Evolutionary conservation across 176 grass and related monocot species (phyloP).

Genomic region (Eleusine coracana): DNA sequence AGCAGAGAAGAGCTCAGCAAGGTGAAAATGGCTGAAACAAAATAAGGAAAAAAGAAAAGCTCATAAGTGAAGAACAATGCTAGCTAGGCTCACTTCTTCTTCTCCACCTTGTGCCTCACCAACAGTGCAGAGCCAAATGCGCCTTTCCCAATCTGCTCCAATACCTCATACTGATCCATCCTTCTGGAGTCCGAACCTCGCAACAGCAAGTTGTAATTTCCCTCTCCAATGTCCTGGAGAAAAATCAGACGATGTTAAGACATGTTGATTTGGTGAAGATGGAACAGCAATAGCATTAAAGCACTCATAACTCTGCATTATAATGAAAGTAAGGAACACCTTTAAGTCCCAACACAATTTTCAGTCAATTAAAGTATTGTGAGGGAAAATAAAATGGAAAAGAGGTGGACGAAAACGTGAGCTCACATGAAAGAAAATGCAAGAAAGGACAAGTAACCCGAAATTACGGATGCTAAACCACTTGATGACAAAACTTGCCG

Average conservation of each 20-base stretch:
- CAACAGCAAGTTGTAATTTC: slow-evolving; percentile 4
- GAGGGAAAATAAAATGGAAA: slow-evolving; percentile 30
- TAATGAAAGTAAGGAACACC: slow-evolving; percentile 12
- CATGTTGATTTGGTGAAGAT: slow-evolving; percentile 17
- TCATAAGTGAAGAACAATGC: slow-evolving; percentile 4
- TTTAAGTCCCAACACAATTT: slow-evolving; percentile 9
- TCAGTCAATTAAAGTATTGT: slow-evolving; percentile 9
- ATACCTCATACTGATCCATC: slow-evolving; percentile 96
- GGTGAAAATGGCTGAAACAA: slow-evolving; percentile 32
- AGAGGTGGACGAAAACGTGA: slow-evolving; percentile 22
- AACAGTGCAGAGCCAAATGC: slow-evolving; percentile 92
- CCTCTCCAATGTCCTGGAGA: slow-evolving; percentile 25
- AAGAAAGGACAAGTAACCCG: slow-evolving; percentile 43
- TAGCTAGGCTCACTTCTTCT: slow-evolving; percentile 74
- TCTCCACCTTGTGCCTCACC: slow-evolving; percentile 92
- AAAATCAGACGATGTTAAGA: slow-evolving; percentile 26
- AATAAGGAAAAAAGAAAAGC: background rate
- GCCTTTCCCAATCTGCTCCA: slow-evolving; percentile 99
- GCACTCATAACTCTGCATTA: slow-evolving; percentile 28
- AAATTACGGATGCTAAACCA: slow-evolving; percentile 33
- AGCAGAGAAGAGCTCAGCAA: background rate
- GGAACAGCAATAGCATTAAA: slow-evolving; percentile 39
- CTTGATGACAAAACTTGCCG: slow-evolving; percentile 50
- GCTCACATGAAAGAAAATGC: slow-evolving; percentile 41
- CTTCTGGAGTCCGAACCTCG: slow-evolving; percentile 18